A percentile compares a stretch with the other conserved stretches of the same genome.
Conservation (phyloP, 108 stramenopile species). For the Cyclotella choctawhatcheeana region DNA sequence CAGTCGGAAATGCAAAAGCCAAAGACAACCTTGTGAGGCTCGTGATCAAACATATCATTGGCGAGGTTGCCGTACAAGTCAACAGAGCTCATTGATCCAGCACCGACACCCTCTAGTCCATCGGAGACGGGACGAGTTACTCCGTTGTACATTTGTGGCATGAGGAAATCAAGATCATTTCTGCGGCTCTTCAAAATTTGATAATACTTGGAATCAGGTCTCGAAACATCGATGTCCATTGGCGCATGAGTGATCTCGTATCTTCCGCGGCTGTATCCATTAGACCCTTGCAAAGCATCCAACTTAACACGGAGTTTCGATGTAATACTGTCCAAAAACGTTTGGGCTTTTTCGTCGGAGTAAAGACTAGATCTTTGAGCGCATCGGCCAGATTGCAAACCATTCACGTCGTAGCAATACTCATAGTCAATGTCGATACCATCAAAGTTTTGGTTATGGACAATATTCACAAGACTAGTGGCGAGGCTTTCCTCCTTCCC, state of each 20-base stretch:
- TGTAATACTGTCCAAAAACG: conserved; percentile 25
- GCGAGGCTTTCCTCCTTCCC: conserved; percentile 59
- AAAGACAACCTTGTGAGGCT: conserved; percentile 59
- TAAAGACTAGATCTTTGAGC: conserved; percentile 20
- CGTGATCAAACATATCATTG: conserved; percentile 52
- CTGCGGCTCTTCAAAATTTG: conserved; percentile 41
- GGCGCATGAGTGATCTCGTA: conserved; percentile 65
- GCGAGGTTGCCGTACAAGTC: conserved; percentile 41
- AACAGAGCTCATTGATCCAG: conserved; percentile 22
- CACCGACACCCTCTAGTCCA: conserved; percentile 36
- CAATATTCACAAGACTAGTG: conserved; percentile 49
- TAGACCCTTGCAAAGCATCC: conserved; percentile 32
- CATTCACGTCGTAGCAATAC: conserved; percentile 63
- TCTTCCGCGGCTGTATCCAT: conserved; percentile 46
- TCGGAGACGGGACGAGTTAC: conserved; percentile 47
- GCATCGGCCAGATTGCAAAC: conserved; percentile 38
- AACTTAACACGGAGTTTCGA: conserved; percentile 46
- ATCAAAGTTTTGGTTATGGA: conserved; percentile 53
- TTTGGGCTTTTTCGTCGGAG: conserved; percentile 39
- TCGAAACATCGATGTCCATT: conserved; percentile 59
- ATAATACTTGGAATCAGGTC: conserved; percentile 50
- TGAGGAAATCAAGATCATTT: conserved; percentile 53
- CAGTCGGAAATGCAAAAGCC: conserved; percentile 70
- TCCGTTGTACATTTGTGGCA: conserved; percentile 71
- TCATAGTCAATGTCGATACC: conserved; percentile 78